phyloP scores from a whole-genome alignment of 371 early-diverging fungal species.

The Apophysomyces sp. region DNA sequence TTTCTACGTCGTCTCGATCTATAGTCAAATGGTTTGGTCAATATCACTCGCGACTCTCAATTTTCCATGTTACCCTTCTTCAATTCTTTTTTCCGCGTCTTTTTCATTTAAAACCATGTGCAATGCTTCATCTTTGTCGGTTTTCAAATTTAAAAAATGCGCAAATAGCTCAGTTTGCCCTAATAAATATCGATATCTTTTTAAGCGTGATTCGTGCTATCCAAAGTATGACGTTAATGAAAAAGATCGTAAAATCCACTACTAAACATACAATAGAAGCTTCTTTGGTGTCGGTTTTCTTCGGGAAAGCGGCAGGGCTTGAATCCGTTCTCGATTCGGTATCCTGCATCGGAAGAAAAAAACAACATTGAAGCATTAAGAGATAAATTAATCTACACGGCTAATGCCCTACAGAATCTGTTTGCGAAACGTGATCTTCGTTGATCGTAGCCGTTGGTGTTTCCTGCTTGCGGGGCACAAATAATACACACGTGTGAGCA shows the following conservation, averaged over 20 bases:
- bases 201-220: constrained; percentile 8
- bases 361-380: background rate
- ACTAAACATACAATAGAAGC: background rate
- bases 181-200: constrained; percentile 69
- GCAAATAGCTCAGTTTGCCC: constrained; percentile 69
- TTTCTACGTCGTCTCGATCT: constrained; percentile 70
- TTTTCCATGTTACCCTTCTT: constrained; percentile 18
- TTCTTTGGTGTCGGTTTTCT: background rate
- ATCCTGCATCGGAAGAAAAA: background rate
- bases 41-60: background rate
- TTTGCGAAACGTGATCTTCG: background rate
- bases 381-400: background rate
- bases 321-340: background rate
- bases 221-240: background rate
- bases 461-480: background rate
- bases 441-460: background rate
- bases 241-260: background rate
- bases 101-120: constrained; percentile 14
- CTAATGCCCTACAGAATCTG: background rate
- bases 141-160: constrained; percentile 48
- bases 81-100: constrained; percentile 8
- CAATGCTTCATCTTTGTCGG: constrained; percentile 11
- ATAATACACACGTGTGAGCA: background rate
- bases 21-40: background rate
- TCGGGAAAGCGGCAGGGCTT: background rate